Base-by-base conservation (phyloP, 352 stramenopile species). In the Aphanomyces cochlioides region DNA sequence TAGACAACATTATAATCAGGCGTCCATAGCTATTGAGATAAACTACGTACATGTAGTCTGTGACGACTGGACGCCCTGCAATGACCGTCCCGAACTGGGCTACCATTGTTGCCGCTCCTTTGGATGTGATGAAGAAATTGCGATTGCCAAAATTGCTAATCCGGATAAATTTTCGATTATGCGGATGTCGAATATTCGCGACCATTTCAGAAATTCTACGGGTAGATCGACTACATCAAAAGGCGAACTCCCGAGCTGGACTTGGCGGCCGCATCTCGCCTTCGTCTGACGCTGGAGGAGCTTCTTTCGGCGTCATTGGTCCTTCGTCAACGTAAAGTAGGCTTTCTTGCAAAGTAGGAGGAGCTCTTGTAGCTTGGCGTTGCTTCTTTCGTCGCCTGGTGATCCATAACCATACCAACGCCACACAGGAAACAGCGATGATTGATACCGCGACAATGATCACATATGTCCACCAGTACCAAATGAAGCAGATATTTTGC, bases 381-480 rank as follows among this genome's bases (percentile, higher is more conserved):
- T 82, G 75, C 28, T 66, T 78, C 43, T 78, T 81, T 10, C 79
- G 80, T 5, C 75, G 79, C 28, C 88, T 85, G 68, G 73, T 83
- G 17, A 70, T 47, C 53, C 66, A 81, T 38, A 88, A 77, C 60
- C 81, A 92, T 4, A 72, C 67, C 48, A 91, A 74, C 21, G 82
- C 79, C 37, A 74, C 68, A 21, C 74, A 53, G 36, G 80, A 88
- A 13, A 91, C 28, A 17, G 85, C 1, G 63, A 93, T 88, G 39
- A 93, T 54, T 15, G 81, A 73, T 40, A 80, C 64, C 13, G 77
- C 77, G 8, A 79, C 84, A 36, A 95, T 69, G 5, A 95, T 79
- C 36, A 95, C 75, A 69, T 95, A 93, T 83, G 90, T 93, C 87
- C 87, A 95, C 87, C 87, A 95, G 57, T 87, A 76, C 87, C 87